Conservation (phyloP, 306 rosid species). For the cucumber (Cucumis sativus) region DNA sequence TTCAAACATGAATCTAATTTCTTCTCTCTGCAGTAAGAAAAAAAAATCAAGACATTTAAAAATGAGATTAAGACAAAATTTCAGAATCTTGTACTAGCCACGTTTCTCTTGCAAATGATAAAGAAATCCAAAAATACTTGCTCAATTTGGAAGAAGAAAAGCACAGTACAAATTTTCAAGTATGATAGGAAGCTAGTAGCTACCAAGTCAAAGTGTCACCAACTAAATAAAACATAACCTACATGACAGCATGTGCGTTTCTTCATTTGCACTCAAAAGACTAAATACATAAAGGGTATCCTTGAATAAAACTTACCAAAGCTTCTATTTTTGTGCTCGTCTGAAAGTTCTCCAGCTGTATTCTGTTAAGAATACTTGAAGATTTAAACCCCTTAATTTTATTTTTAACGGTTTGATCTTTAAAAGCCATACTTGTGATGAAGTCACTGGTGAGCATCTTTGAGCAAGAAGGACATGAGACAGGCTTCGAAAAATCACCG, state of each 20-base stretch:
- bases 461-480: slow-evolving; percentile 80
- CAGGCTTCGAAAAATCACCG: slow-evolving; percentile 45
- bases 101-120: not conserved
- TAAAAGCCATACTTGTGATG: slow-evolving; percentile 29
- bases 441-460: slow-evolving; percentile 63
- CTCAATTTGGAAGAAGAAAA: not conserved
- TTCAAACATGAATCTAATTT: slow-evolving; percentile 83
- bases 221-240: not conserved
- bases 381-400: slow-evolving; percentile 67
- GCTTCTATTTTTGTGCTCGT: slow-evolving; percentile 98
- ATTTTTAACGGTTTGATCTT: slow-evolving; percentile 35
- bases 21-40: slow-evolving; percentile 62
- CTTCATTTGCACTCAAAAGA: not conserved
- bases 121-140: not conserved
- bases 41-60: not conserved
- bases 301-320: slow-evolving; percentile 46
- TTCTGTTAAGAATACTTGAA: slow-evolving; percentile 77
- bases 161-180: not conserved
- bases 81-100: not conserved
- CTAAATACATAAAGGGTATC: not conserved
- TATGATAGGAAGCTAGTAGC: not conserved
- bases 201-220: not conserved
- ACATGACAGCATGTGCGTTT: not conserved
- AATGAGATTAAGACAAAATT: not conserved
- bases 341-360: slow-evolving; percentile 67